Evolutionary conservation across 140 eudicot species (phyloP).

Genomic region (Oenanthe javanica): DNA sequence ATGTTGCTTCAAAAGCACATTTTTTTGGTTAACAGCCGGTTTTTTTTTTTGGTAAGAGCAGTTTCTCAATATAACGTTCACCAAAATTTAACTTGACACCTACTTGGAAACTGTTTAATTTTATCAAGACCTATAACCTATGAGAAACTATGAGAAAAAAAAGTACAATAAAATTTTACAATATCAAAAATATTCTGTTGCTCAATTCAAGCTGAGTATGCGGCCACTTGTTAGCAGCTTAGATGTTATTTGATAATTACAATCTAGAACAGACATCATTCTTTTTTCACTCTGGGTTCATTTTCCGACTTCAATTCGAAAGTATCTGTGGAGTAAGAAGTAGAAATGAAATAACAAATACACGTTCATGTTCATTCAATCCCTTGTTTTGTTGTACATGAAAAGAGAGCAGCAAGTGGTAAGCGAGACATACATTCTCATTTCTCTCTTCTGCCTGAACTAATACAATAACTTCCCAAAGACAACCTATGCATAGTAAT

Average conservation of each 20-base stretch:
- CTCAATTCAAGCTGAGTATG: neutral
- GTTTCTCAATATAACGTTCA: too few species aligned
- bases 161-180: neutral
- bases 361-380: neutral
- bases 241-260: neutral
- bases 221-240: neutral
- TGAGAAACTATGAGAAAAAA: too few species aligned
- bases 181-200: too few species aligned
- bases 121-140: too few species aligned
- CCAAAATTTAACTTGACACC: neutral
- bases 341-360: neutral
- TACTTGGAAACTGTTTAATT: neutral
- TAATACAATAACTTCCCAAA: neutral
- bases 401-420: neutral
- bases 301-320: neutral
- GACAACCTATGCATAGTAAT: conserved; percentile 66
- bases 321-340: neutral
- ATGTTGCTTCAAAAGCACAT: too few species aligned
- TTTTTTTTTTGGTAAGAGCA: too few species aligned
- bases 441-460: neutral
- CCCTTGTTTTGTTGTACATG: neutral
- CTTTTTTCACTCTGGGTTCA: neutral
- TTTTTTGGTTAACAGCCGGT: too few species aligned
- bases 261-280: neutral
- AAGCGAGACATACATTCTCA: neutral